A percentile compares a stretch with the other conserved stretches of the same genome.
These are phyloP conservation scores for Aspergillus haitiensis DNA, from an alignment of 495 filamentous ascomycete species.

Conservation along the genomic window DNA sequence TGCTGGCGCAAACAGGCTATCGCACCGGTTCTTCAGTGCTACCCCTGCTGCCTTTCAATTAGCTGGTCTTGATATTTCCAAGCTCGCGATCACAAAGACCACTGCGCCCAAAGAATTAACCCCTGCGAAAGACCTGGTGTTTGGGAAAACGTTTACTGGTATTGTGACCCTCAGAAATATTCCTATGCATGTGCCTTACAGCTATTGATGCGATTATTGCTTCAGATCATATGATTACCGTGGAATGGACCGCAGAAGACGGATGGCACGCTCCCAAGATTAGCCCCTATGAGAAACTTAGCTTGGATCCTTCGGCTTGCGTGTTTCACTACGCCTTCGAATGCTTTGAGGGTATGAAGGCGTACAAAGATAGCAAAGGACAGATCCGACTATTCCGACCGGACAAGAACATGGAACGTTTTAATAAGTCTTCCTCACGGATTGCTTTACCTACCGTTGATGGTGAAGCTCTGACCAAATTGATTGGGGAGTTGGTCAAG, in stretches of 20 bases:
- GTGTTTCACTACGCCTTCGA: conserved; percentile 98
- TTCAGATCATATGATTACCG: conserved; percentile 90
- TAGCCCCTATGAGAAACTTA: conserved; percentile 93
- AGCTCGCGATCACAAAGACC: conserved; percentile 71
- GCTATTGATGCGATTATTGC: conserved; percentile 24
- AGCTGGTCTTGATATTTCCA: conserved; percentile 69
- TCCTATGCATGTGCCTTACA: not conserved
- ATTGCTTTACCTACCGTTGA: conserved; percentile 89
- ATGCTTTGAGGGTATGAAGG: conserved; percentile 98
- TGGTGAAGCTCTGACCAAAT: conserved; percentile 65
- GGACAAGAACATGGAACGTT: conserved; percentile 89
- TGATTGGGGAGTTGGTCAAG: conserved; percentile 76
- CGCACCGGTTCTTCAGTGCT: conserved; percentile 59
- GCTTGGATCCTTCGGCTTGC: conserved; percentile 91
- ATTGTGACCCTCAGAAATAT: conserved; percentile 11
- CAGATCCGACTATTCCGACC: conserved; percentile 88
- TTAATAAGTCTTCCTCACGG: conserved; percentile 84
- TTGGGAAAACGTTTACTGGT: conserved; percentile 88
- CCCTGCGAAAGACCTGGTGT: conserved; percentile 77
- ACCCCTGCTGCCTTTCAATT: conserved; percentile 55
- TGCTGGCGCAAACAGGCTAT: conserved; percentile 32
- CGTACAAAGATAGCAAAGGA: conserved; percentile 79
- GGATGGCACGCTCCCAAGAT: conserved; percentile 84
- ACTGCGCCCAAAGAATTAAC: conserved; percentile 70
- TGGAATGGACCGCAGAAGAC: conserved; percentile 84